phyloP scores from a whole-genome alignment of 2,329 filamentous ascomycete genomes.

The Volutella citrinella region DNA sequence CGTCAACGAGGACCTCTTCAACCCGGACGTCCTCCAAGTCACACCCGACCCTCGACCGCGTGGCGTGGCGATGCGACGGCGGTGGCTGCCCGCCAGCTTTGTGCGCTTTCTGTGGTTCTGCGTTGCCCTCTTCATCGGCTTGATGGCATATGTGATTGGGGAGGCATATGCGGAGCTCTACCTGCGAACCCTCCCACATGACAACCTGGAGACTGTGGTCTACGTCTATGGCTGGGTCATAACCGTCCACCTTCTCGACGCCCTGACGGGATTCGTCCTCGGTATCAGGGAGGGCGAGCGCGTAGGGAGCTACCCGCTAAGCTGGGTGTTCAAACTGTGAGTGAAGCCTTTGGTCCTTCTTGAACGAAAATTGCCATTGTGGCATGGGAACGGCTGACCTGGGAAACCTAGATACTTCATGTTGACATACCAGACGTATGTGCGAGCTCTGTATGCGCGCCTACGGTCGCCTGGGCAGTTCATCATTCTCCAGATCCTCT shows the following conservation, averaged over 20 bases:
- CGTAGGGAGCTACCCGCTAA: slow-evolving; percentile 67
- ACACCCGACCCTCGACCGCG: slow-evolving; percentile 23
- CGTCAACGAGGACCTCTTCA: slow-evolving; percentile 34
- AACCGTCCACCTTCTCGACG: slow-evolving; percentile 63
- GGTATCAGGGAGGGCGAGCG: slow-evolving; percentile 64
- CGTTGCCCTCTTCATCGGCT: slow-evolving; percentile 57
- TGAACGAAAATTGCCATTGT: too few species aligned
- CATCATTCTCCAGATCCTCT: slow-evolving; percentile 62
- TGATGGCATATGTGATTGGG: slow-evolving; percentile 65
- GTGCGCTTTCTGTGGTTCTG: slow-evolving; percentile 70
- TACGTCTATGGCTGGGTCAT: slow-evolving; percentile 70
- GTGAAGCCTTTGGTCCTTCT: too few species aligned
- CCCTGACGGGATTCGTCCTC: slow-evolving; percentile 63
- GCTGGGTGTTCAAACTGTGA: slow-evolving; percentile 69
- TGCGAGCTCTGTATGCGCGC: slow-evolving; percentile 65
- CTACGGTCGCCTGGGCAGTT: slow-evolving; percentile 65
- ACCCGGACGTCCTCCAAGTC: slow-evolving; percentile 32
- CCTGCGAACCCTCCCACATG: slow-evolving; percentile 62
- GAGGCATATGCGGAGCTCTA: slow-evolving; percentile 70
- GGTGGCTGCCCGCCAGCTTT: slow-evolving; percentile 64
- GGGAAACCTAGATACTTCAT: slow-evolving; percentile 63
- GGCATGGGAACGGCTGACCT: too few species aligned
- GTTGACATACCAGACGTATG: slow-evolving; percentile 69
- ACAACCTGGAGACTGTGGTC: slow-evolving; percentile 63
- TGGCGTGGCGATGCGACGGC: slow-evolving; percentile 42